Percentiles rank a stretch among this genome's conserved stretches.
phyloP scores from a whole-genome alignment of 2,329 filamentous ascomycete species.

The Exophiala viscosa region DNA sequence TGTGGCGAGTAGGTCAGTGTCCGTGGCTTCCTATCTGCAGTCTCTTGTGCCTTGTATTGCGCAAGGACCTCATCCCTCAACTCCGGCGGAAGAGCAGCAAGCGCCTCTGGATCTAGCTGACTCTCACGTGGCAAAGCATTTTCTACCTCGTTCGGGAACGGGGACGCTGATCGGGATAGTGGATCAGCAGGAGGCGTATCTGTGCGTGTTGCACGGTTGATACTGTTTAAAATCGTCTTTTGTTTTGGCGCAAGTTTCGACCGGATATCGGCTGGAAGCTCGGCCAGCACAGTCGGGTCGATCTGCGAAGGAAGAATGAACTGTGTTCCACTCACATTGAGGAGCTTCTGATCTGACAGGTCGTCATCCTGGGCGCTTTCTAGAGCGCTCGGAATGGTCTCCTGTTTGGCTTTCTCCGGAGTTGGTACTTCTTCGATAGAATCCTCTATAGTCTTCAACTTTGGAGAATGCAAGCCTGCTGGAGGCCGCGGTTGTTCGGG shows the following conservation, averaged over 20 bases:
- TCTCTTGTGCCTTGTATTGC: constrained; percentile 56
- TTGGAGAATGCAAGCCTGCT: constrained; percentile 17
- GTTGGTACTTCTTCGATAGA: constrained; percentile 51
- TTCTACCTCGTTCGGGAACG: constrained; percentile 34
- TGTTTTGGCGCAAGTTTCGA: constrained; percentile 65
- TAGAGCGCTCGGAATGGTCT: constrained; percentile 23
- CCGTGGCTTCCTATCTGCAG: constrained; percentile 36
- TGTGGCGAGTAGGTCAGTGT: constrained; percentile 52
- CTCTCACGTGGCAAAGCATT: constrained; percentile 58
- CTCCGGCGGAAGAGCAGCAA: constrained; percentile 78
- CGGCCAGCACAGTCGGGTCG: constrained; percentile 75
- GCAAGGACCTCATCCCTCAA: constrained; percentile 78
- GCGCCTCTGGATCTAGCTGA: constrained; percentile 79
- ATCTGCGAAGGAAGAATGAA: constrained; percentile 81
- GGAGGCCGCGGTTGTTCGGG: constrained; percentile 7
- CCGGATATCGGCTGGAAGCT: constrained; percentile 79
- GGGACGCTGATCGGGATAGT: constrained; percentile 36
- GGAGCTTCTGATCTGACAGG: constrained; percentile 34
- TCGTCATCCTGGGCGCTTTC: constrained; percentile 32
- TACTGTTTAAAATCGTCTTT: constrained; percentile 26
- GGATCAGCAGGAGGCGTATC: constrained; percentile 3
- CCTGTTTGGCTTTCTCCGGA: constrained; percentile 36
- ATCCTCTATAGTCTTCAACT: constrained; percentile 34
- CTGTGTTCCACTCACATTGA: constrained; percentile 83
- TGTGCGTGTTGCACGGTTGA: constrained; percentile 6